Evolutionary conservation across 208 protist species (phyloP).

Genomic region (Leishmania martiniquensis): DNA sequence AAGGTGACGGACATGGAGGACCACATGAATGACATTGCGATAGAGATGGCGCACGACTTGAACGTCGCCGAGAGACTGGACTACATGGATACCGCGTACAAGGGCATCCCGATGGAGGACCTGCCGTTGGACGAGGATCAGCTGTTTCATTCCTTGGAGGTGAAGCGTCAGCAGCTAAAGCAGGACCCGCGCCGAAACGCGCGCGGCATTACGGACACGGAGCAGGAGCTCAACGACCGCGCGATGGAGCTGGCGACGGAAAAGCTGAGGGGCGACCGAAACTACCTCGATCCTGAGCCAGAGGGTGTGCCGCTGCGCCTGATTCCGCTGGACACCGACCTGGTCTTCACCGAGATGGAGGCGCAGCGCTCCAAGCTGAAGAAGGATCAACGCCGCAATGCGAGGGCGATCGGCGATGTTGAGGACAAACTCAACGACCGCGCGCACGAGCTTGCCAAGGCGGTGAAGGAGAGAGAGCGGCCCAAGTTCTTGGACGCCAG

Average conservation of each 20-base stretch:
- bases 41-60: constrained; percentile 66
- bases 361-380: constrained; percentile 55
- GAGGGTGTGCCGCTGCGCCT: constrained; percentile 66
- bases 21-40: constrained; percentile 67
- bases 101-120: constrained; percentile 58
- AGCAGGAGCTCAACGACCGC: constrained; percentile 63
- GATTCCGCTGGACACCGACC: constrained; percentile 55
- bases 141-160: constrained; percentile 55
- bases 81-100: constrained; percentile 55
- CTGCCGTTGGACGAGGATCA: constrained; percentile 73
- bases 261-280: constrained; percentile 53
- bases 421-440: constrained; percentile 66
- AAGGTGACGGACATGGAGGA: constrained; percentile 63
- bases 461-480: constrained; percentile 63
- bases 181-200: constrained; percentile 62
- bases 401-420: constrained; percentile 51
- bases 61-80: constrained; percentile 70
- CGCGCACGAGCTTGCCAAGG: constrained; percentile 53
- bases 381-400: constrained; percentile 51
- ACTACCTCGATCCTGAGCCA: constrained; percentile 64
- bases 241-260: constrained; percentile 60
- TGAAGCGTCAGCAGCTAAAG: constrained; percentile 67
- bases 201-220: constrained; percentile 52
- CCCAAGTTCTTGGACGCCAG: constrained; percentile 56
- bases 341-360: constrained; percentile 53